Percentiles rank a stretch among this genome's conserved stretches.
Conservation (phyloP, 108 stramenopile species). For the Nitzschia inconspicua region DNA sequence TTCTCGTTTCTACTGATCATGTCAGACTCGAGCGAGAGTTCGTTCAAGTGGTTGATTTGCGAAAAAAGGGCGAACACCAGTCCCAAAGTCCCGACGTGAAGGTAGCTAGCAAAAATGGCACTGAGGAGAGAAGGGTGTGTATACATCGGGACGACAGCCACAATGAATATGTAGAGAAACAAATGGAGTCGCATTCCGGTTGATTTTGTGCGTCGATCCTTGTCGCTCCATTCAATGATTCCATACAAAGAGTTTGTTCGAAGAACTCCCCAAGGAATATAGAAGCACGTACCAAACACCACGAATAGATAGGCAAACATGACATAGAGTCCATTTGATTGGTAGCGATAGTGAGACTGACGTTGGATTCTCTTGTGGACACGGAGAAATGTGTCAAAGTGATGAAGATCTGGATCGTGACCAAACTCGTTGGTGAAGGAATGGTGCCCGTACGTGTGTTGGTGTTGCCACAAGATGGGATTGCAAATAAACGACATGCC, state of each 20-base stretch:
- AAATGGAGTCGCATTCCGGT: conserved; percentile 31
- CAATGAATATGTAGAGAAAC: conserved; percentile 26
- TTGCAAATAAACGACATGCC: conserved; percentile 58
- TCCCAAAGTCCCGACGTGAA: conserved; percentile 44
- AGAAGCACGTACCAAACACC: conserved; percentile 47
- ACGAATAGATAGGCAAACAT: conserved; percentile 45
- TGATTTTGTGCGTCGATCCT: conserved; percentile 21
- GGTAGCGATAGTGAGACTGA: conserved; percentile 16
- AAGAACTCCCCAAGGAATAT: conserved; percentile 49
- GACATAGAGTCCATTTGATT: conserved; percentile 37
- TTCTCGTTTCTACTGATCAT: conserved; percentile 10
- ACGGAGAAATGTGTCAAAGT: conserved; percentile 40
- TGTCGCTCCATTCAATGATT: conserved; percentile 40
- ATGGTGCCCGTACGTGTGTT: conserved; percentile 75
- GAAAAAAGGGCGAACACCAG: conserved; percentile 63
- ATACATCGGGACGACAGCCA: conserved; percentile 40
- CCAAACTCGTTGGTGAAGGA: conserved; percentile 59
- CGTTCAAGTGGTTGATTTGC: conserved; percentile 62
- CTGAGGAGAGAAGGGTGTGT: conserved; percentile 12
- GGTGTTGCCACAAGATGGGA: conserved; percentile 72
- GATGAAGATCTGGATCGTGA: conserved; percentile 68
- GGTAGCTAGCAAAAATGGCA: conserved; percentile 17
- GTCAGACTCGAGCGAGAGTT: conserved; percentile 36
- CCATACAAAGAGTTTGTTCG: conserved; percentile 29
- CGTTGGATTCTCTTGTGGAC: conserved; percentile 37